A percentile compares a stretch with the other conserved stretches of the same genome.
These are phyloP conservation scores for Hymenoscyphus fructigenus DNA, from an alignment of 2,329 filamentous ascomycete species.

Conservation along the genomic window DNA sequence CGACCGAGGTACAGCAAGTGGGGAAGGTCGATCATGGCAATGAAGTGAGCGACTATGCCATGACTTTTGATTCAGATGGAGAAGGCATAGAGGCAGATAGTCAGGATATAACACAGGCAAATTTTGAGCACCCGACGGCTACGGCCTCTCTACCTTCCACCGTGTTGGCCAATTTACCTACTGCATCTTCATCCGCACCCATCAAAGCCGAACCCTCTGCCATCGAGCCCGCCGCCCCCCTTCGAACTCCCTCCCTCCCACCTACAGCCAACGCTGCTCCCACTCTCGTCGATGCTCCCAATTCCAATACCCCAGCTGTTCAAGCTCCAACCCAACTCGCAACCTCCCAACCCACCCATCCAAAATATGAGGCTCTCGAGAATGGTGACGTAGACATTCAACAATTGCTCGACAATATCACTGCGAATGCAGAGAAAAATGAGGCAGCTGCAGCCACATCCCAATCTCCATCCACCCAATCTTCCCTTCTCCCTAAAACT, in stretches of 20 bases:
- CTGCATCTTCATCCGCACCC: constrained; percentile 20
- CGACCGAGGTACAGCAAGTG: constrained; percentile 21
- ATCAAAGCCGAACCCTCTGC: constrained; percentile 21
- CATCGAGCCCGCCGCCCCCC: constrained; percentile 20
- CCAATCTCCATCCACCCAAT: constrained; percentile 27
- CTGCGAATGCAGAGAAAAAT: constrained; percentile 39
- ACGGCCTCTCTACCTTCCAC: constrained; percentile 24
- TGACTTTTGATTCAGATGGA: constrained; percentile 39
- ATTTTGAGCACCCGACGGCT: constrained; percentile 30
- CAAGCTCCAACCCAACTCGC: constrained; percentile 23
- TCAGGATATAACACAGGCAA: constrained; percentile 35
- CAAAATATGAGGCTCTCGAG: constrained; percentile 32
- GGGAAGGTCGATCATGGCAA: constrained; percentile 22
- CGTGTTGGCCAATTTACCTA: constrained; percentile 24
- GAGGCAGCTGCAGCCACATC: constrained; percentile 21
- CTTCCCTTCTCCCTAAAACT: constrained; percentile 25
- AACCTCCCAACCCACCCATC: constrained; percentile 17
- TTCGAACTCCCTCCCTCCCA: constrained; percentile 17
- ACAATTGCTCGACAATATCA: constrained; percentile 40
- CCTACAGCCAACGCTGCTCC: constrained; percentile 9
- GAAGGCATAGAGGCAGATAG: constrained; percentile 33
- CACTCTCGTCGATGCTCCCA: constrained; percentile 16
- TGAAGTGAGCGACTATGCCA: constrained; percentile 38
- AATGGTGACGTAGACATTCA: constrained; percentile 39
- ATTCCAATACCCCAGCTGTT: constrained; percentile 22